Conservation (phyloP, 441 rosid genomes). For the Hura crepitans region DNA sequence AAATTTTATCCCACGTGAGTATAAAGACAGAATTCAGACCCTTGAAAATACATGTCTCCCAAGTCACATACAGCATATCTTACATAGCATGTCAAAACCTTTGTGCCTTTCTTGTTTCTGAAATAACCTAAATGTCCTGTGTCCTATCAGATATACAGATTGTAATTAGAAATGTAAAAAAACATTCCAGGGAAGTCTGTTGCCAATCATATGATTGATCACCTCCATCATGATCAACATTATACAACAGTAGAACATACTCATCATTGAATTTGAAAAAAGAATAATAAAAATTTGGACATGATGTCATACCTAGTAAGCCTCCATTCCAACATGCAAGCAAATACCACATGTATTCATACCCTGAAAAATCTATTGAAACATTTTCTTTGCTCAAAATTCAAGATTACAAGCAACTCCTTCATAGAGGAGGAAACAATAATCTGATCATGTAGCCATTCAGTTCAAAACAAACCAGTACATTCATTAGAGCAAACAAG, state of each 20-base stretch:
- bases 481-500: not conserved
- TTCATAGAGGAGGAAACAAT: not conserved
- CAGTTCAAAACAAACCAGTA: not conserved
- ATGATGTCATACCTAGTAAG: not conserved
- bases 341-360: conserved; percentile 4
- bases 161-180: not conserved
- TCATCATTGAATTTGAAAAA: too few species aligned
- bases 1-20: not conserved
- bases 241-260: not conserved
- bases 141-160: not conserved
- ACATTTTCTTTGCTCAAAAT: not conserved
- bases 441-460: not conserved
- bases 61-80: not conserved
- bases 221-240: not conserved
- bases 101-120: not conserved
- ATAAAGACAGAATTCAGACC: not conserved
- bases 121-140: not conserved
- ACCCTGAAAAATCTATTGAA: not conserved
- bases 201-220: not conserved
- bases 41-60: not conserved
- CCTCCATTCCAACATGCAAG: not conserved
- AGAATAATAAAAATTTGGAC: not conserved
- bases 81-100: not conserved
- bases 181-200: not conserved
- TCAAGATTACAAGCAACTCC: not conserved